Percentiles rank a stretch among this genome's conserved stretches.
Conservation (phyloP, 371 early-diverging fungal species). For the Mucor circinelloides region DNA sequence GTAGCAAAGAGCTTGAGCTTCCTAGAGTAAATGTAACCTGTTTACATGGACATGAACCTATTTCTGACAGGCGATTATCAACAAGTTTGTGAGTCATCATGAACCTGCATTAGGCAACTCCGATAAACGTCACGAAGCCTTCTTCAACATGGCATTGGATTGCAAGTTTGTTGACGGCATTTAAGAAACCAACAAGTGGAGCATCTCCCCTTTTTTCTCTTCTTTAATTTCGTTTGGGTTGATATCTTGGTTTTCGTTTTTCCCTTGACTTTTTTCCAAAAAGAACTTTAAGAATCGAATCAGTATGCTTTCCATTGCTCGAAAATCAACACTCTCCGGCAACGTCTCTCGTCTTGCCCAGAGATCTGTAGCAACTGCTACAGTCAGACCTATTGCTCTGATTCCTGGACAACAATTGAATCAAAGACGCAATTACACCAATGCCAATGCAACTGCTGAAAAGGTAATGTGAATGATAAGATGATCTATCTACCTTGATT, state of each 20-base stretch:
- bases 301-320: slow-evolving; percentile 37
- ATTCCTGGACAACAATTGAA: slow-evolving; percentile 11
- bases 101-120: neutral
- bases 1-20: neutral
- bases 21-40: neutral
- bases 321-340: slow-evolving; percentile 31
- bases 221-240: neutral
- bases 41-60: neutral
- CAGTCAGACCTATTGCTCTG: slow-evolving; percentile 12
- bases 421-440: slow-evolving; percentile 25
- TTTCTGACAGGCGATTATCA: neutral
- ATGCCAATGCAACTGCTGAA: slow-evolving; percentile 38
- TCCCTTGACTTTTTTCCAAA: neutral
- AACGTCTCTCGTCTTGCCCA: slow-evolving; percentile 24
- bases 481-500: neutral
- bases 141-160: neutral
- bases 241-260: neutral
- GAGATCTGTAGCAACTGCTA: slow-evolving; percentile 6
- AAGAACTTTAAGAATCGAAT: neutral
- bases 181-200: neutral
- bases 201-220: neutral
- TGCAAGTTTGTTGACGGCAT: slow-evolving; percentile 2
- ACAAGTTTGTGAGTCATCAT: neutral
- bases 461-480: slow-evolving; percentile 33
- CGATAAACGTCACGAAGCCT: slow-evolving; percentile 1